Percentiles rank a stretch among this genome's conserved stretches.
Conservation (phyloP, 1,284 basidiomycete species). For the Peniophora sp. region DNA sequence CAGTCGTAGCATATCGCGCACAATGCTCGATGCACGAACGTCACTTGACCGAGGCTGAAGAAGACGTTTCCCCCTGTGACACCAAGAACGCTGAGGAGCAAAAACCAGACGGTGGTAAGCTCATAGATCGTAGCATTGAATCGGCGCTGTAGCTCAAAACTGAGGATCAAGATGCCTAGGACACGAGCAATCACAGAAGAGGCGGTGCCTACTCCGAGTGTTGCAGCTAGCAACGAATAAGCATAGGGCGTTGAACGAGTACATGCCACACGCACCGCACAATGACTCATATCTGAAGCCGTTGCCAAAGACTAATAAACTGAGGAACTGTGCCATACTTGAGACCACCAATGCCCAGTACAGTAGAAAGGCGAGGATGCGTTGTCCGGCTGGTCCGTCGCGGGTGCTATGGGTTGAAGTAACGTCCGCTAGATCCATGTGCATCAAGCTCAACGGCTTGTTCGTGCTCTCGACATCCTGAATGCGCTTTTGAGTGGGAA, state of each 20-base stretch:
- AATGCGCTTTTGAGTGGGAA: background rate
- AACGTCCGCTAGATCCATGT: slow-evolving; percentile 7
- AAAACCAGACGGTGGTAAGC: background rate
- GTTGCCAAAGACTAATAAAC: slow-evolving; percentile 28
- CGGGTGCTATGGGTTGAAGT: too few species aligned
- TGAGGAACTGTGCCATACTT: slow-evolving; percentile 33
- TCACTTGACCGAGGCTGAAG: background rate
- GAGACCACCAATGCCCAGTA: slow-evolving; percentile 37
- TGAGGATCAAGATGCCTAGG: slow-evolving; percentile 26
- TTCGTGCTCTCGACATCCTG: slow-evolving; percentile 8
- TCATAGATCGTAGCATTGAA: background rate
- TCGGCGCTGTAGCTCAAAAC: slow-evolving; percentile 24
- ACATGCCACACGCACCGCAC: slow-evolving; percentile 28
- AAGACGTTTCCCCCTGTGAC: background rate
- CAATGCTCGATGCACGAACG: too few species aligned
- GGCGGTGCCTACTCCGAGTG: slow-evolving; percentile 30
- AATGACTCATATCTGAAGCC: slow-evolving; percentile 16
- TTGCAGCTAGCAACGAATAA: slow-evolving; percentile 24
- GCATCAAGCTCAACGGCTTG: background rate
- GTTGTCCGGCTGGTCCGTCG: slow-evolving; percentile 12
- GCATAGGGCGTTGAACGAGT: background rate
- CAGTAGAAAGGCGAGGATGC: slow-evolving; percentile 30
- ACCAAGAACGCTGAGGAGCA: background rate
- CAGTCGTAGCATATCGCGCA: background rate
- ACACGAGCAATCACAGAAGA: slow-evolving; percentile 26